Percentiles rank a stretch among this genome's conserved stretches.
These are phyloP conservation scores for Pterocarpus macrocarpus DNA, from an alignment of 306 rosid species.

Conservation along the genomic window DNA sequence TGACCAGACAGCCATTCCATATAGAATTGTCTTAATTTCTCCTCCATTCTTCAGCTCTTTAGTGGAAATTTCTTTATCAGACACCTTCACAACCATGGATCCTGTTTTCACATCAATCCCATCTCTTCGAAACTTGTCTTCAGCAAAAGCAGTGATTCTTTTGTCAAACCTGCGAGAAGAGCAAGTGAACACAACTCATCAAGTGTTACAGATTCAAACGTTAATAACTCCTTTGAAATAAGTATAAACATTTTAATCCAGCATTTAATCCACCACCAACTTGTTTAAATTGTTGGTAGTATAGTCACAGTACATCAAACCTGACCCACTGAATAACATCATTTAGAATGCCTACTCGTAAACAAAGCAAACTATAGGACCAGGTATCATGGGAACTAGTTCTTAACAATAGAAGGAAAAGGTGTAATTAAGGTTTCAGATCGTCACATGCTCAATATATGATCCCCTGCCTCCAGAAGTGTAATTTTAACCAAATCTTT, in stretches of 20 bases:
- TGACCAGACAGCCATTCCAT: slow-evolving; percentile 99
- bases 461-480: slow-evolving; percentile 90
- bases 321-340: not conserved
- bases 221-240: not conserved
- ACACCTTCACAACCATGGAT: slow-evolving; percentile 91
- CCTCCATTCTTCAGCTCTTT: slow-evolving; percentile 87
- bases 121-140: slow-evolving; percentile 80
- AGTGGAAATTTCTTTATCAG: slow-evolving; percentile 81
- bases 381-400: slow-evolving; percentile 23
- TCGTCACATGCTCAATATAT: slow-evolving; percentile 87
- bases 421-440: slow-evolving; percentile 4
- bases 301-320: not conserved
- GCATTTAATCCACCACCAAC: not conserved
- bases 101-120: slow-evolving; percentile 95
- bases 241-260: not conserved
- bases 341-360: slow-evolving; percentile 58
- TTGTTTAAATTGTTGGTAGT: not conserved
- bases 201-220: slow-evolving; percentile 3
- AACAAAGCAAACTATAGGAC: not conserved
- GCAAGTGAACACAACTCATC: slow-evolving; percentile 17
- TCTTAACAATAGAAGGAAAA: slow-evolving; percentile 6
- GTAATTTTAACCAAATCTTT: slow-evolving; percentile 84
- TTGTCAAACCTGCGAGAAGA: slow-evolving; percentile 85
- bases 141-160: slow-evolving; percentile 94
- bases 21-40: slow-evolving; percentile 68